Conservation (phyloP, 2,329 filamentous ascomycete species). For the Diaporthe sp. region DNA sequence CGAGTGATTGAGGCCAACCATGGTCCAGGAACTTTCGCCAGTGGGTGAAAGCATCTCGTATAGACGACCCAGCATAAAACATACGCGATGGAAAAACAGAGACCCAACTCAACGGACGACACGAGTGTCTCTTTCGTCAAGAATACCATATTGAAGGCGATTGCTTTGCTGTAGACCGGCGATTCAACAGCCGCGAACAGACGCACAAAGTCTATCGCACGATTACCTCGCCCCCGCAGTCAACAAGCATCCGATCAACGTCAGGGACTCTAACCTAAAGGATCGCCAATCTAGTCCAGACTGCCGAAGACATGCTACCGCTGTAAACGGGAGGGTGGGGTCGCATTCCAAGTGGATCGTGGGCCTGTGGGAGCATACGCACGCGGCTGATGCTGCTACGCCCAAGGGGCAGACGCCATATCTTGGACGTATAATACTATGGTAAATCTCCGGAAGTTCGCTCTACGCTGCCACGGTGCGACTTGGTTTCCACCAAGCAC, state of each 20-base stretch:
- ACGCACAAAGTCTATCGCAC: neutral
- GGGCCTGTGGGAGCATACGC: neutral
- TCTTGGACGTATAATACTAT: neutral
- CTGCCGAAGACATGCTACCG: constrained; percentile 7
- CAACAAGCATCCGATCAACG: constrained; percentile 22
- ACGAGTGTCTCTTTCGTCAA: neutral
- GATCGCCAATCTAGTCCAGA: constrained; percentile 26
- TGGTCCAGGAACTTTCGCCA: constrained; percentile 12
- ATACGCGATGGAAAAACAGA: neutral
- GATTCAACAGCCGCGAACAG: neutral
- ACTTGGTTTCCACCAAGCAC: neutral
- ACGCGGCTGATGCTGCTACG: constrained; percentile 6
- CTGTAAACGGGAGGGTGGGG: neutral
- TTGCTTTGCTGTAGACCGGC: neutral
- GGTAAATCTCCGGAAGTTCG: neutral
- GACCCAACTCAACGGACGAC: neutral
- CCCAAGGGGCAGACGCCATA: neutral
- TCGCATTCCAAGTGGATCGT: neutral
- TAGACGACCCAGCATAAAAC: constrained; percentile 14
- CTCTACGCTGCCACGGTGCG: neutral
- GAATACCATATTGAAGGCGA: neutral
- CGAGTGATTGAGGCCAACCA: constrained; percentile 29
- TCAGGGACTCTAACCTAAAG: constrained; percentile 25
- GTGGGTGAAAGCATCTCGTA: constrained; percentile 25
- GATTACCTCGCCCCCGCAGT: constrained; percentile 4